Evolutionary conservation across 495 filamentous ascomycete genomes (phyloP), one percentile per base, ranked within the genome.

Genomic region (Penicillium bovifimosum): DNA sequence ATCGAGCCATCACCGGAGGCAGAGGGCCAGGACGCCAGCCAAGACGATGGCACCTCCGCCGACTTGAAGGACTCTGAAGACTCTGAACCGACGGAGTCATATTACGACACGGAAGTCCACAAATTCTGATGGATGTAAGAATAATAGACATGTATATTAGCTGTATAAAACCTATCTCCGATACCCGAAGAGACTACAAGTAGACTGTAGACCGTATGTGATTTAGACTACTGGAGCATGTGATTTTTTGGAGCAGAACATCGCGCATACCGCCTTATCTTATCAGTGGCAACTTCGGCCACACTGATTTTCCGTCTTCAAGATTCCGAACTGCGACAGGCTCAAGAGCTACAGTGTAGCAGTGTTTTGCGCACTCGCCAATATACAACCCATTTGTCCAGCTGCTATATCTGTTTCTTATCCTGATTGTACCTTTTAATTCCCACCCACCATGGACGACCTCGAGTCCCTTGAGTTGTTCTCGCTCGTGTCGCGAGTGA

Each of bases 401-500:
- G 35, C 38, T 27, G 33, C 53, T n/a, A 13, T 38, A 33, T 43
- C 29, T 38, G 20, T 45, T 27, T 20, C 50, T 35, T 17, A 16
- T 20, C 35, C 39, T 41, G 17, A 41, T 31, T 44, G 35, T 24
- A 36, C 52, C 16, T 56, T 17, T 10, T 51, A 47, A 42, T 29
- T 29, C 35, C 29, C 42, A 29, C 39, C 52, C 54, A 61, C 29
- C 53, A 96, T 98, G 88, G 91, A 95, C 66, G 90, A 95, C 67
- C 79, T 97, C 52, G 83, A 87, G 60, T 87, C 85, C 56, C 83
- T 98, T 56, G 93, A 98, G 74, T 76, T 95, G 54, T 82, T 97
- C 53, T 95, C 90, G 55, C 82, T 98, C 51, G 91, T 97, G 54
- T 91, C 89, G 40, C 95, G 92, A 69, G 89, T 98, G 59, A 96